phyloP scores from a whole-genome alignment of 768 basidiomycete genomes.

The Termitomyces sp. region DNA sequence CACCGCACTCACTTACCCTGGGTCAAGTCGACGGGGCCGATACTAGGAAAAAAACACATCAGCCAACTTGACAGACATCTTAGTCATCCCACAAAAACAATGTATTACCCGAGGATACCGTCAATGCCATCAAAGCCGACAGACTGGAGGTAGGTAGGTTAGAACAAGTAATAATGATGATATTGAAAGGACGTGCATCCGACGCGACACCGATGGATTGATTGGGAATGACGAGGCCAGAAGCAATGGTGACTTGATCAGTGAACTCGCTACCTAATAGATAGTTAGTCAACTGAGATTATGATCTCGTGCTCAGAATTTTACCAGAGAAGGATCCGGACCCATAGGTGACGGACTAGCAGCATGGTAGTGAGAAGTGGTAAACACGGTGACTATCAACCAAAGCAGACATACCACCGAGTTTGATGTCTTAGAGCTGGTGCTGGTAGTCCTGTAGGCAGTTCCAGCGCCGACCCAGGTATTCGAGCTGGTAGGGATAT shows the following conservation, averaged over 20 bases:
- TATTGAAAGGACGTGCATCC: conserved; percentile 9
- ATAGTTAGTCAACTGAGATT: background rate
- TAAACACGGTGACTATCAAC: background rate
- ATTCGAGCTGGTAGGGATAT: conserved; percentile 45
- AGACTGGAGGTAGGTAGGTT: conserved; percentile 17
- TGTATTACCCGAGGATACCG: conserved; percentile 58
- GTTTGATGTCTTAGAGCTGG: conserved; percentile 42
- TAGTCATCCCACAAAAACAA: background rate
- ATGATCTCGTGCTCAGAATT: background rate
- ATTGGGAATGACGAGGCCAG: conserved; percentile 41
- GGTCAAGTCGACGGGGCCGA: conserved; percentile 59
- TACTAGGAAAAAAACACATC: conserved; percentile 28
- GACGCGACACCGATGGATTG: conserved; percentile 71
- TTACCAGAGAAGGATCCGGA: conserved; percentile 56
- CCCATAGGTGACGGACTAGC: conserved; percentile 53
- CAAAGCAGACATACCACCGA: conserved; percentile 37
- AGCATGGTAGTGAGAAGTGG: background rate
- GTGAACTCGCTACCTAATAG: conserved; percentile 37
- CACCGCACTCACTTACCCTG: conserved; percentile 23
- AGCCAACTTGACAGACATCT: conserved; percentile 1
- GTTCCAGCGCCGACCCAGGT: conserved; percentile 61
- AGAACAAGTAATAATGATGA: background rate
- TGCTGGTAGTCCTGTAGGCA: conserved; percentile 44
- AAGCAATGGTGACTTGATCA: conserved; percentile 51
- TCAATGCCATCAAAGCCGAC: conserved; percentile 48